These are phyloP conservation scores for Metarhizium rileyi DNA, from an alignment of 2,329 filamentous ascomycete genomes.

Conservation along the genomic window DNA sequence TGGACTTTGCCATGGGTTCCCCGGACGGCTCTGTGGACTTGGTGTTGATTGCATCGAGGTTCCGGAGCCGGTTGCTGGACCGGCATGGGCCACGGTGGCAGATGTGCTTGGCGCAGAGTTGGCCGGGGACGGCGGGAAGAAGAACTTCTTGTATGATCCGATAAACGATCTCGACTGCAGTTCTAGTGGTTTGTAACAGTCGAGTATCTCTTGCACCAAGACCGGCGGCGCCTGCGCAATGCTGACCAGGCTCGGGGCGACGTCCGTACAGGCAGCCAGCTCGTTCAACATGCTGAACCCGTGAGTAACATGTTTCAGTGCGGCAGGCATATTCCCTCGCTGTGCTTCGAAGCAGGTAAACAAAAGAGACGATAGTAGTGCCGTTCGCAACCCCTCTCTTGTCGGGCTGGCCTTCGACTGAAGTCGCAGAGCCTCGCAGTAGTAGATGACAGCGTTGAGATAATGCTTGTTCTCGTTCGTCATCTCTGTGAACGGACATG, in stretches of 20 bases:
- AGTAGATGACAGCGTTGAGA: conserved; percentile 29
- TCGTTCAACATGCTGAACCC: conserved; percentile 32
- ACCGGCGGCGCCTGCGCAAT: conserved; percentile 27
- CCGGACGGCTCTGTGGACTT: conserved; percentile 18
- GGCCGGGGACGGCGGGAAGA: conserved; percentile 16
- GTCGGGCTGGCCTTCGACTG: conserved; percentile 27
- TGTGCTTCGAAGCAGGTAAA: conserved; percentile 33
- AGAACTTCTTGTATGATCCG: conserved; percentile 26
- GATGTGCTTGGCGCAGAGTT: not conserved
- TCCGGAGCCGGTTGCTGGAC: not conserved
- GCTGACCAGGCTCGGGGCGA: conserved; percentile 25
- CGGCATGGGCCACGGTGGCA: not conserved
- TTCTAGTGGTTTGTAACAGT: conserved; percentile 29
- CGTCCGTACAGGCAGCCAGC: conserved; percentile 25
- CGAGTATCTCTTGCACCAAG: conserved; percentile 28
- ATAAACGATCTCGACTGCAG: conserved; percentile 29
- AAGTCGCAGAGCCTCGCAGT: conserved; percentile 30
- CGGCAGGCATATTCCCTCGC: conserved; percentile 28
- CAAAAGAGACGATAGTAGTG: conserved; percentile 28
- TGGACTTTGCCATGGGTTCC: conserved; percentile 14
- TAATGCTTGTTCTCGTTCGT: conserved; percentile 26
- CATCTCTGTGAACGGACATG: conserved; percentile 12
- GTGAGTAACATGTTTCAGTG: conserved; percentile 30
- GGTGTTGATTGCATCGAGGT: conserved; percentile 2
- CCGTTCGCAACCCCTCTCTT: conserved; percentile 27